A percentile compares a stretch with the other conserved stretches of the same genome.
Conservation (phyloP, 2,329 filamentous ascomycete genomes). For the Hypoxylon sp. region DNA sequence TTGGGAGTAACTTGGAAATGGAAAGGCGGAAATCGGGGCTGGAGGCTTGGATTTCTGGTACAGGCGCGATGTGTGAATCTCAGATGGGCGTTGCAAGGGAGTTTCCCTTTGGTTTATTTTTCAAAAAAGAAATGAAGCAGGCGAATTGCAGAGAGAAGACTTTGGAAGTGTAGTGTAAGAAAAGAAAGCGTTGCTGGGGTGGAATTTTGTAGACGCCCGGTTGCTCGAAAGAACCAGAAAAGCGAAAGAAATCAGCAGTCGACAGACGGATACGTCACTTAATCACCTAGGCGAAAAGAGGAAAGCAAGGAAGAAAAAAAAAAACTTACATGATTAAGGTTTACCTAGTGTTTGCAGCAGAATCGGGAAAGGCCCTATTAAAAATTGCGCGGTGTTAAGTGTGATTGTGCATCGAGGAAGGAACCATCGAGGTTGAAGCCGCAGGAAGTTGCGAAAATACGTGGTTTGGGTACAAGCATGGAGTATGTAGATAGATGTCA, state of each 20-base stretch:
- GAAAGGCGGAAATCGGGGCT: not conserved
- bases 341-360: slow-evolving; percentile 11
- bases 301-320: not conserved
- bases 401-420: slow-evolving; percentile 20
- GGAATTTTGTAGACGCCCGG: not conserved
- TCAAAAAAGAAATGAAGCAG: not conserved
- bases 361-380: slow-evolving; percentile 7
- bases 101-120: no score
- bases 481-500: not conserved
- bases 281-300: not conserved
- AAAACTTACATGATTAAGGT: not conserved
- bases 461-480: not conserved
- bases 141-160: not conserved
- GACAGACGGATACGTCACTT: no score
- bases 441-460: slow-evolving; percentile 28
- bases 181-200: not conserved
- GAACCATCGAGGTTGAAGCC: slow-evolving; percentile 30
- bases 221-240: not conserved
- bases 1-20: not conserved
- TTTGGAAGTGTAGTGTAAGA: not conserved
- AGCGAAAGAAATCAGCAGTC: no score
- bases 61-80: not conserved
- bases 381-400: slow-evolving; percentile 8
- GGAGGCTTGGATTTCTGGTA: slow-evolving; percentile 1
- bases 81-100: not conserved